Conservation (phyloP, 805 yeast species). For the Candida nitratophila region DNA sequence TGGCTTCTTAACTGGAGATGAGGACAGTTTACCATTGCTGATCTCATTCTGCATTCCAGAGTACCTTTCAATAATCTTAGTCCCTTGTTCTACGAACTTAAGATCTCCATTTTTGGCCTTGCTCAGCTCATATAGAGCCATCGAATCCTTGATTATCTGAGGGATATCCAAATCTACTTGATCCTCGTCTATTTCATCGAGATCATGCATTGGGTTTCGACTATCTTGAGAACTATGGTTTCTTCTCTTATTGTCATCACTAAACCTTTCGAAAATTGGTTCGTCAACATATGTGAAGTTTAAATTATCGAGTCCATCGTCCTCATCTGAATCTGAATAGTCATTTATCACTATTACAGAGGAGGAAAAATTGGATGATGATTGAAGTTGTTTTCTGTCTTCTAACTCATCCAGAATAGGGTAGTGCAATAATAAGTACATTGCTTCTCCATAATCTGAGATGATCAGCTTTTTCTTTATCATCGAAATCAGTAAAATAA, state of each 20-base stretch:
- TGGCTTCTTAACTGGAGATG: conserved; percentile 9
- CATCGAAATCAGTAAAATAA: conserved; percentile 35
- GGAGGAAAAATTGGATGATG: neutral
- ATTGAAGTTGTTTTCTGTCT: neutral
- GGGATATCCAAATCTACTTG: conserved; percentile 7
- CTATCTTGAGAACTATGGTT: no score
- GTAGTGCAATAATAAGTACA: conserved; percentile 42
- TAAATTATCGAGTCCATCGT: conserved; percentile 2
- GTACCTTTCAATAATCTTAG: conserved; percentile 12
- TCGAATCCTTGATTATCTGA: conserved; percentile 13
- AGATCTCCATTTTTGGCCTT: neutral
- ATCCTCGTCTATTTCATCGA: neutral
- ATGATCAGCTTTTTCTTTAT: conserved; percentile 36
- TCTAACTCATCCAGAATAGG: conserved; percentile 23
- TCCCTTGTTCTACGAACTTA: conserved; percentile 4
- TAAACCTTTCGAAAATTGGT: conserved; percentile 9
- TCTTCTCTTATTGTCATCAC: neutral
- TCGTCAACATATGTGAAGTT: conserved; percentile 18
- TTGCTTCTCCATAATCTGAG: conserved; percentile 46
- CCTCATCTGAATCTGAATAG: neutral
- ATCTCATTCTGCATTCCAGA: conserved; percentile 15
- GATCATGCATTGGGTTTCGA: neutral
- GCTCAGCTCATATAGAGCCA: conserved; percentile 7
- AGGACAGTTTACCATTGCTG: conserved; percentile 11
- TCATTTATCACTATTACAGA: neutral